Evolutionary conservation across 805 yeast genomes (phyloP).

Genomic region (Blastobotrys americana): DNA sequence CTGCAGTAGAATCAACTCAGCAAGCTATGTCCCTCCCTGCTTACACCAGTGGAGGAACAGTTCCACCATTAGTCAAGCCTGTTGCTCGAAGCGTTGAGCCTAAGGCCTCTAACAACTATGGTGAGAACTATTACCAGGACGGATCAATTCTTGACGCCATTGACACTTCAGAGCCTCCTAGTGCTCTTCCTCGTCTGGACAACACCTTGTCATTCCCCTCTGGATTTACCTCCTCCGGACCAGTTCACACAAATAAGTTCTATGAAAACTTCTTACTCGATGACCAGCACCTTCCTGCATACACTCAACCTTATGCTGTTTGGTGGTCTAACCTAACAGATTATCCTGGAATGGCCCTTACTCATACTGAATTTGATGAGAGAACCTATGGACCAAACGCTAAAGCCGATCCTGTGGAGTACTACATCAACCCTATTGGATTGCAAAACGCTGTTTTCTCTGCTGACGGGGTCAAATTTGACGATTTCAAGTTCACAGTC

Average conservation of each 20-base stretch:
- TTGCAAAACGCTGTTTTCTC: conserved; percentile 51
- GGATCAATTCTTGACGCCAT: conserved; percentile 45
- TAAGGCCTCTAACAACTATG: background rate
- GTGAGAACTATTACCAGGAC: conserved; percentile 21
- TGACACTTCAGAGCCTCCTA: conserved; percentile 39
- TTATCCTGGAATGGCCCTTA: conserved; percentile 54
- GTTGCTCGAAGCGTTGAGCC: background rate
- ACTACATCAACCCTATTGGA: conserved; percentile 50
- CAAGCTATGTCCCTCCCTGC: background rate
- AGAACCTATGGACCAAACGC: conserved; percentile 41
- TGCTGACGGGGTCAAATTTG: conserved; percentile 40
- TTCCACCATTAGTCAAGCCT: conserved; percentile 1
- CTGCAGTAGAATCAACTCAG: background rate
- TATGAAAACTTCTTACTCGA: conserved; percentile 57
- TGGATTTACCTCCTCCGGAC: conserved; percentile 40
- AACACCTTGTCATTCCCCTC: conserved; percentile 41
- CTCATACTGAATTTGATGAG: conserved; percentile 43
- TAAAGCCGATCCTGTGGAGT: conserved; percentile 34
- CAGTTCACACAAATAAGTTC: conserved; percentile 70
- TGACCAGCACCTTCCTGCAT: conserved; percentile 46
- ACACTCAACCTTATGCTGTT: conserved; percentile 60
- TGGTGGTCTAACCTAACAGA: conserved; percentile 42
- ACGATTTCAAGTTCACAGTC: conserved; percentile 37
- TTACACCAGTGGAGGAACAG: background rate
- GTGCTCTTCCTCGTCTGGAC: conserved; percentile 40